These are phyloP conservation scores for Dillenia turbinata DNA, from an alignment of 164 flowering plant species.

Conservation along the genomic window DNA sequence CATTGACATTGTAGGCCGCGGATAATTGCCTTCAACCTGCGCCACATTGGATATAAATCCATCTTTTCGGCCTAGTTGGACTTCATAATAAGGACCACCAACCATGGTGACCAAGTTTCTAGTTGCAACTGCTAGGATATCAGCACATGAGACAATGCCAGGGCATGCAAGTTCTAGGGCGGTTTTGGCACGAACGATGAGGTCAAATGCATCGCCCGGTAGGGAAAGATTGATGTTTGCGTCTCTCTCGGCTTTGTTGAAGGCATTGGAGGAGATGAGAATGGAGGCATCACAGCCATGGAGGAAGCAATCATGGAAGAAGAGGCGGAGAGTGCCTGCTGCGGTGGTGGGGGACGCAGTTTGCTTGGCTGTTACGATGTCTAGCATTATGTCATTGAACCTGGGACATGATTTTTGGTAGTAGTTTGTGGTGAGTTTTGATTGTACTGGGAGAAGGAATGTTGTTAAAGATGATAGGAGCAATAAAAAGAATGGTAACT, in stretches of 20 bases:
- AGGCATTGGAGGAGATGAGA: constrained; percentile 46
- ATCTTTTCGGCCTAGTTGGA: constrained; percentile 59
- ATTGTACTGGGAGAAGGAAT: constrained; percentile 1
- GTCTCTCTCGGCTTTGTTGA: constrained; percentile 63
- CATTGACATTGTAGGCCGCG: constrained; percentile 28
- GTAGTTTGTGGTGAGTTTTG: constrained; percentile 36
- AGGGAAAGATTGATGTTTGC: constrained; percentile 67
- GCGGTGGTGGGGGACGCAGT: constrained; percentile 58
- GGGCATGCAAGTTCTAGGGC: constrained; percentile 69
- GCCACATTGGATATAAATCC: constrained; percentile 35
- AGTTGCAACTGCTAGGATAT: constrained; percentile 55
- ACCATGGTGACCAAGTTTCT: constrained; percentile 58
- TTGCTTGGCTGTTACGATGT: constrained; percentile 42
- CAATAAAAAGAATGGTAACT: too few relatives aligned
- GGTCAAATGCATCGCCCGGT: constrained; percentile 75
- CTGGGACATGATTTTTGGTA: constrained; percentile 47
- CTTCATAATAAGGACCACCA: constrained; percentile 60
- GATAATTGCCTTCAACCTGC: constrained; percentile 29
- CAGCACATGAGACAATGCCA: constrained; percentile 68
- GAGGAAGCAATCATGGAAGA: constrained; percentile 66
- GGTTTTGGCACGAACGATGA: constrained; percentile 47
- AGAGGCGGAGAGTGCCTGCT: constrained; percentile 53
- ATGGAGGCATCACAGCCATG: constrained; percentile 65
- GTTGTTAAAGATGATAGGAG: neutral
- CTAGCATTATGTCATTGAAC: constrained; percentile 30